Base-by-base conservation (phyloP, 2,329 filamentous ascomycete species). In the Hypoxylon rubiginosum region DNA sequence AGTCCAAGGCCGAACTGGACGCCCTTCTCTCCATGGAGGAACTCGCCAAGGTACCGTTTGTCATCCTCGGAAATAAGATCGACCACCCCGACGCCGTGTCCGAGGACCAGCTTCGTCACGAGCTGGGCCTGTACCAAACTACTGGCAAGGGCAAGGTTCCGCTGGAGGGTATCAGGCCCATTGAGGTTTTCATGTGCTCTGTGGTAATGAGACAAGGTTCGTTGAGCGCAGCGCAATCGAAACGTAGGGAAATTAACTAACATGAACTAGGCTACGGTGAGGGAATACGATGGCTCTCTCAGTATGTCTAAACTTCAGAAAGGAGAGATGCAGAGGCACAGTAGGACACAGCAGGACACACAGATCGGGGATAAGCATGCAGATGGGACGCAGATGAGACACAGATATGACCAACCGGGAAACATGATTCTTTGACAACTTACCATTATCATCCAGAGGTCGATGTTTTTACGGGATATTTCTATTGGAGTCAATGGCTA, bases 121-220 rank as follows among this genome's bases (percentile, higher is more conserved):
- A 94, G 80, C 86, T 99, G 64, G 96, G 96, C 69, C 83, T 99
- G 76, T 98, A 97, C 83, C 95, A 98, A 83, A 97, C 94, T 60
- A 97, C 93, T 67, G 94, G 94, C 76, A 97, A 97, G 88, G 94
- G 94, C 82, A 97, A 97, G 87, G 91, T 97, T 68, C 92, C 91
- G 70, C 86, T 96, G 72, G 94, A 97, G 85, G 93, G 93, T 34
- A 97, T 97, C 81, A 87, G 94, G 74, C 93, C 94, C 24, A 95
- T 99, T 77, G 96, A 99, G 87, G 89, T 98, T 69, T 98, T 98
- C 83, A 97, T 99, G 96, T 98, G 94, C 88, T 97, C 93, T 75
- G 94, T 98, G 73, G 95, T 98, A 69, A 97, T 97, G 93, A 89
- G 95, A 81, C 95, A 98, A 86, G 96, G 89, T 91, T 74, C 73